phyloP scores from a whole-genome alignment of 495 filamentous ascomycete species.

The Chlorociboria aeruginascens region DNA sequence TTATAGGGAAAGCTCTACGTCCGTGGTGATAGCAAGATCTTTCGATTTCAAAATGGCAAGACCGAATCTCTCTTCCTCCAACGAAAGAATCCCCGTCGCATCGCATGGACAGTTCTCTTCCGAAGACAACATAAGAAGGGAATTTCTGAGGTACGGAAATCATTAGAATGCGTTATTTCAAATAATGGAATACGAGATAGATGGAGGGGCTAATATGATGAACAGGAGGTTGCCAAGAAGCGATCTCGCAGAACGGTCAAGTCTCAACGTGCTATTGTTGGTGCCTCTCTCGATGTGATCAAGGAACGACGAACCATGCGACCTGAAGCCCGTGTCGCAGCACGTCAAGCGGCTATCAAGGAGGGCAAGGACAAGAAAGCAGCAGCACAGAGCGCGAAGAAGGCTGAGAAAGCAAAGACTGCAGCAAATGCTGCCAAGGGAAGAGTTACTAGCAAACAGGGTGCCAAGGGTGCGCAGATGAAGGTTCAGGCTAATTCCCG shows the following conservation, averaged over 20 bases:
- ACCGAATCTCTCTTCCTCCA: constrained; percentile 99
- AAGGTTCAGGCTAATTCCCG: constrained; percentile 84
- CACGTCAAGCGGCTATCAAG: constrained; percentile 83
- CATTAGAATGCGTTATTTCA: constrained; percentile 1
- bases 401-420: constrained; percentile 97
- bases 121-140: constrained; percentile 99
- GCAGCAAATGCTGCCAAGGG: constrained; percentile 65
- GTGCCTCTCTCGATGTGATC: constrained; percentile 97
- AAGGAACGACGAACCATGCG: constrained; percentile 93
- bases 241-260: constrained; percentile 97
- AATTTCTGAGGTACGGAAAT: constrained; percentile 89
- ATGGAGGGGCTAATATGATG: constrained; percentile 4
- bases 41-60: constrained; percentile 99
- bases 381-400: constrained; percentile 79
- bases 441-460: constrained; percentile 89
- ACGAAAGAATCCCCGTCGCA: constrained; percentile 99
- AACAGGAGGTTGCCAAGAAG: constrained; percentile 98
- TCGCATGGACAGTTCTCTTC: constrained; percentile 97
- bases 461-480: constrained; percentile 75
- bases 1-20: constrained; percentile 92
- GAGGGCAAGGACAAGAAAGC: constrained; percentile 96
- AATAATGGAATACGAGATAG: neutral
- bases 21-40: constrained; percentile 99
- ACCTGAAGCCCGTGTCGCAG: constrained; percentile 88
- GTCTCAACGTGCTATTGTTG: constrained; percentile 96